A percentile compares a stretch with the other conserved stretches of the same genome.
Evolutionary conservation across 768 basidiomycete genomes (phyloP).

Genomic region (Suillus subluteus): DNA sequence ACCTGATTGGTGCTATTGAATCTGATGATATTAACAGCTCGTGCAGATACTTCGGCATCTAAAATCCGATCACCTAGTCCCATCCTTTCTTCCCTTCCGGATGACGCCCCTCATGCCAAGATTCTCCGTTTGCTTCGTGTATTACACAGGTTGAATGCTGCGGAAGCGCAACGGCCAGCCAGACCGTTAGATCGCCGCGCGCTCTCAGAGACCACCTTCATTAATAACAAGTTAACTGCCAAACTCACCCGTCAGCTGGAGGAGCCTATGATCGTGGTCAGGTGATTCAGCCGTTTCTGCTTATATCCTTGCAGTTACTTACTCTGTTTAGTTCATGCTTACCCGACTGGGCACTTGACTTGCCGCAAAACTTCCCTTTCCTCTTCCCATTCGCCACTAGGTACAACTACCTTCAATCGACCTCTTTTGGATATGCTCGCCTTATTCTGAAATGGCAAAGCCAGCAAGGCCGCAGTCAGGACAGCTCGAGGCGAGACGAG

Average conservation of each 20-base stretch:
- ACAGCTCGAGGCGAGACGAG: slow-evolving; percentile 83
- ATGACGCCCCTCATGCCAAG: slow-evolving; percentile 85
- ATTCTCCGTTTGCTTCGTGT: slow-evolving; percentile 90
- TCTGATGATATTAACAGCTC: slow-evolving; percentile 22
- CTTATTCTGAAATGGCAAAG: slow-evolving; percentile 95
- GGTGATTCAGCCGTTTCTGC: slow-evolving; percentile 50
- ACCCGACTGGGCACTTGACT: slow-evolving; percentile 95
- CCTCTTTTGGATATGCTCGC: slow-evolving; percentile 96
- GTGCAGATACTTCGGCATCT: slow-evolving; percentile 41
- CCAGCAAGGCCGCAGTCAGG: slow-evolving; percentile 79
- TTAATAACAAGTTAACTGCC: slow-evolving; percentile 97
- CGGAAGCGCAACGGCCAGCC: slow-evolving; percentile 64
- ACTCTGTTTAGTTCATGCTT: slow-evolving; percentile 73
- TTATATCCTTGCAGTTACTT: slow-evolving; percentile 4
- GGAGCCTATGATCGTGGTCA: slow-evolving; percentile 98
- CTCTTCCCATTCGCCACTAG: slow-evolving; percentile 98
- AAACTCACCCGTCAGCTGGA: slow-evolving; percentile 97
- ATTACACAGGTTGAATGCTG: slow-evolving; percentile 78
- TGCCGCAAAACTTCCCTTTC: slow-evolving; percentile 97
- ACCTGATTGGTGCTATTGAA: not conserved
- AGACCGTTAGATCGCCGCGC: slow-evolving; percentile 54
- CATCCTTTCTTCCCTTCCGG: slow-evolving; percentile 76
- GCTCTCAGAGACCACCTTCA: slow-evolving; percentile 82
- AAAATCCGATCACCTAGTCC: slow-evolving; percentile 68
- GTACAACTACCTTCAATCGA: slow-evolving; percentile 96